These are phyloP conservation scores for Phellopilus nigrolimitatus DNA, from an alignment of 1,284 basidiomycete genomes.

Conservation along the genomic window DNA sequence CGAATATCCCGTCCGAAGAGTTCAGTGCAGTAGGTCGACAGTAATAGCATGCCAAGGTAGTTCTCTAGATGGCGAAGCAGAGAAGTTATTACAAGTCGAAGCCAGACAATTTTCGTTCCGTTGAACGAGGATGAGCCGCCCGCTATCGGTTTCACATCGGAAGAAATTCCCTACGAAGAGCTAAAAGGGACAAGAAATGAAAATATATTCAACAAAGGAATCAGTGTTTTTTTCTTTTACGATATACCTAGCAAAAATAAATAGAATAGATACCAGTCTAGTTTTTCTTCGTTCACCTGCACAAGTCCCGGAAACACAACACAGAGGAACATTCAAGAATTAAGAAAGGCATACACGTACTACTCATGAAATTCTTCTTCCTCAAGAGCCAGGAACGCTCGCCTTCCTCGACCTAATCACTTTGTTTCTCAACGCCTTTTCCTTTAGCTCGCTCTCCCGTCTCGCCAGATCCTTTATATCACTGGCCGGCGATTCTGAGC, in stretches of 20 bases:
- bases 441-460: constrained; percentile 71
- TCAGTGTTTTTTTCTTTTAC: background rate
- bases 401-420: constrained; percentile 66
- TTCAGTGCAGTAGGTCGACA: background rate
- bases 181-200: no score
- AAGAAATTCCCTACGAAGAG: no score
- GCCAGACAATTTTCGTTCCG: no score
- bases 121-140: no score
- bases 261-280: background rate
- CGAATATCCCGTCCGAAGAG: constrained; percentile 1
- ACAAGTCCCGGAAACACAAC: background rate
- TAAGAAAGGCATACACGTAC: background rate
- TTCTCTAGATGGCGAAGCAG: background rate
- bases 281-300: constrained; percentile 4
- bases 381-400: constrained; percentile 23
- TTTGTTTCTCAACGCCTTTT: constrained; percentile 73
- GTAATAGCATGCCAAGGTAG: no score
- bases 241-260: constrained; percentile 8
- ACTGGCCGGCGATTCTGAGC: constrained; percentile 7
- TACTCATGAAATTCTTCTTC: constrained; percentile 1
- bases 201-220: background rate
- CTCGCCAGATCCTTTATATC: constrained; percentile 44
- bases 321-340: background rate
- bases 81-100: no score
- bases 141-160: no score